These are phyloP conservation scores for Cytauxzoon felis DNA, from an alignment of 169 alveolate species.

Conservation along the genomic window DNA sequence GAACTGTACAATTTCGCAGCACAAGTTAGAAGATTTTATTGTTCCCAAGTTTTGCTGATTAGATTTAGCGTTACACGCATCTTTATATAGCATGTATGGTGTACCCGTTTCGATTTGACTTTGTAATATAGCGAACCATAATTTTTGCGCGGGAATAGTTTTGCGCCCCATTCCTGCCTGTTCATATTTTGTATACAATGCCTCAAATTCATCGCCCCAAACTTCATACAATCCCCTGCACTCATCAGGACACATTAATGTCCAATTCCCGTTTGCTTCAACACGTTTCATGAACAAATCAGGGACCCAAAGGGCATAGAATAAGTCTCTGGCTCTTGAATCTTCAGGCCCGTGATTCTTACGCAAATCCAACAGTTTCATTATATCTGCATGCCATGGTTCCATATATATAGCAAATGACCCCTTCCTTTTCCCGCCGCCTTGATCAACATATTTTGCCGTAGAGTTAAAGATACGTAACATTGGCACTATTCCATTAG, in stretches of 20 bases:
- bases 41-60: constrained; percentile 97
- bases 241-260: constrained; percentile 98
- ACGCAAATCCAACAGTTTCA: constrained; percentile 90
- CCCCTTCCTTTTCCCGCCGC: constrained; percentile 97
- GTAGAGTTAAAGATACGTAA: constrained; percentile 93
- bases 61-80: constrained; percentile 91
- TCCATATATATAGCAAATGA: constrained; percentile 96
- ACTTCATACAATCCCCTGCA: constrained; percentile 92
- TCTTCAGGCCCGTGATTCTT: constrained; percentile 98
- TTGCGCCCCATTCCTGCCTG: constrained; percentile 87
- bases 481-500: constrained; percentile 99
- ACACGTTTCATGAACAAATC: constrained; percentile 98
- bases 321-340: constrained; percentile 95
- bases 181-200: constrained; percentile 86
- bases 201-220: constrained; percentile 94
- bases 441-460: constrained; percentile 92
- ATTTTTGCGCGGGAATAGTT: constrained; percentile 91
- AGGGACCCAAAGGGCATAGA: constrained; percentile 98
- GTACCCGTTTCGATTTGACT: constrained; percentile 98
- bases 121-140: constrained; percentile 95
- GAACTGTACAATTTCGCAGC: constrained; percentile 96
- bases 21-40: constrained; percentile 91
- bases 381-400: constrained; percentile 99
- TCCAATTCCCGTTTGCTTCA: constrained; percentile 90
- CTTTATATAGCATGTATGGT: constrained; percentile 97